Evolutionary conservation across 768 basidiomycete species (phyloP).

Genomic region (Russula vinacea): DNA sequence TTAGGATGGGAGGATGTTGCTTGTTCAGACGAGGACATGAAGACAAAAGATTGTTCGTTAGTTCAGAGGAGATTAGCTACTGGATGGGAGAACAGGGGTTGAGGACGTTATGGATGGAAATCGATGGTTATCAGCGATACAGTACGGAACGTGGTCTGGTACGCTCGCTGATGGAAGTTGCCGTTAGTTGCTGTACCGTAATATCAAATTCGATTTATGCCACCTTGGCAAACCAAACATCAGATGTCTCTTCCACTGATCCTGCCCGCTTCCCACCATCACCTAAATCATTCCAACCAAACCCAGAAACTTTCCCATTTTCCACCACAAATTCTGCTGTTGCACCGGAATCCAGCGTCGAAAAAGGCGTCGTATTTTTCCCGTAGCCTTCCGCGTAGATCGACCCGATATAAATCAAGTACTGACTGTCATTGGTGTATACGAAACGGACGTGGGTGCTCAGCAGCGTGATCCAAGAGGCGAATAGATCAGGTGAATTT

Average conservation of each 20-base stretch:
- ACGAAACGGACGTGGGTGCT: constrained; percentile 3
- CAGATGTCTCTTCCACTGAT: constrained; percentile 2
- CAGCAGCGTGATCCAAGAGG: background rate
- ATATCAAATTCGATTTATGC: background rate
- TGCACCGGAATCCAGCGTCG: background rate
- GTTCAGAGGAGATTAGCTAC: too few species aligned
- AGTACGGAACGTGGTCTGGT: too few species aligned
- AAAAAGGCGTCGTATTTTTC: constrained; percentile 10
- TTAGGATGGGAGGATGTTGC: too few species aligned
- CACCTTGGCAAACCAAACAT: constrained; percentile 18
- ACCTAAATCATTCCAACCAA: constrained; percentile 1
- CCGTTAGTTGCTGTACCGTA: too few species aligned
- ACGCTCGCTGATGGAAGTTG: too few species aligned
- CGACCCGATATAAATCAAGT: background rate
- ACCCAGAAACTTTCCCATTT: background rate
- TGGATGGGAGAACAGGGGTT: too few species aligned
- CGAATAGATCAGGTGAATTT: constrained; percentile 15
- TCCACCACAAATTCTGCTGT: constrained; percentile 2
- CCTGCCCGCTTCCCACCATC: background rate
- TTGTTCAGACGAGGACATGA: background rate
- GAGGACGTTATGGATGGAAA: too few species aligned
- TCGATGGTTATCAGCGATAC: too few species aligned
- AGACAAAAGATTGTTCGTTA: too few species aligned
- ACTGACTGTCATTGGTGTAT: background rate
- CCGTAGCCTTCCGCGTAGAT: constrained; percentile 22